Evolutionary conservation across 1,284 basidiomycete species (phyloP).

Genomic region (Cutaneotrichosporon cavernicola): DNA sequence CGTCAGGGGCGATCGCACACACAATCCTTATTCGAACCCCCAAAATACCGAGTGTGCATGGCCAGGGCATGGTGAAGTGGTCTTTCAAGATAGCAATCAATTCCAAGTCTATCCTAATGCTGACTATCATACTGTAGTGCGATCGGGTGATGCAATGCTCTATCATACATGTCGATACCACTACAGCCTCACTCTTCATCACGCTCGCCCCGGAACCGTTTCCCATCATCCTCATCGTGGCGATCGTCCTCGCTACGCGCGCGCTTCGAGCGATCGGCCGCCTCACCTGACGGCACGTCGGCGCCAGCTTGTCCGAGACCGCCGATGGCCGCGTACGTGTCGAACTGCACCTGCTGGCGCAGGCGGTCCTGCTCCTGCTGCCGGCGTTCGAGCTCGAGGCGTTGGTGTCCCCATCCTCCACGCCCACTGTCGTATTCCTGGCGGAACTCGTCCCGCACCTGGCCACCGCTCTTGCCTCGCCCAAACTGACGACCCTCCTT

Average conservation of each 20-base stretch:
- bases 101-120: too few relatives aligned
- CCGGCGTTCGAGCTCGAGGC: constrained; percentile 59
- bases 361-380: constrained; percentile 69
- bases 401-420: constrained; percentile 83
- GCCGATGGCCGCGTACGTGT: constrained; percentile 82
- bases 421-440: constrained; percentile 95
- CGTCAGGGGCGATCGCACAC: neutral
- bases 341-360: constrained; percentile 71
- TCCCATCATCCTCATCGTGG: constrained; percentile 44
- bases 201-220: constrained; percentile 44
- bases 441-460: constrained; percentile 92
- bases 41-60: too few relatives aligned
- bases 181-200: constrained; percentile 35
- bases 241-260: constrained; percentile 40
- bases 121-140: neutral
- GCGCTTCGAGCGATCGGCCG: constrained; percentile 36
- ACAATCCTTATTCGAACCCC: neutral
- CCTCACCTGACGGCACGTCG: constrained; percentile 61
- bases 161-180: constrained; percentile 5
- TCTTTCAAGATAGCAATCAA: too few relatives aligned
- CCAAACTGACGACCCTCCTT: constrained; percentile 97
- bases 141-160: neutral
- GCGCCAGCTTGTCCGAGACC: constrained; percentile 75
- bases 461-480: constrained; percentile 92
- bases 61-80: too few relatives aligned